Evolutionary conservation across 768 basidiomycete genomes (phyloP), one percentile per base, ranked within the genome.

Genomic region (Amanita subjunquillea): DNA sequence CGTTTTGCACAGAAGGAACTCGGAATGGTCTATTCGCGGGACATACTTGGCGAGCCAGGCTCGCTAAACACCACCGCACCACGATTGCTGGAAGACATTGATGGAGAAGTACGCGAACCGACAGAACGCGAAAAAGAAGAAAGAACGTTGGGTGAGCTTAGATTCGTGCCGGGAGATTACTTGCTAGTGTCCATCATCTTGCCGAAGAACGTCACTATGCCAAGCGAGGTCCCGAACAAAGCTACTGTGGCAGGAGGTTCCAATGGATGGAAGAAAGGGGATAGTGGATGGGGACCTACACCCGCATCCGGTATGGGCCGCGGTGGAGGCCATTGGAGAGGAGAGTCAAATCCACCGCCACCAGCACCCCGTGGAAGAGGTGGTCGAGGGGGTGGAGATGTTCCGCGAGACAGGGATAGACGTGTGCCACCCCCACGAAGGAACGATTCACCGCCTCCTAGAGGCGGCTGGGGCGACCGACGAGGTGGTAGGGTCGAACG

Each of bases 1-100:
- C 77, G 80, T 13, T 86, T 83, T 57, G 70, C 81, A 0, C 77
- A 80, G 63, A 90, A 90, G 68, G 89, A 91, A 40, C 78, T 91
- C 40, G 89, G 89, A 25, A 77, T 77, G 60, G 83, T 91, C 37
- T 86, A 87, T 65, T 87, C 87, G 41, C 82, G 88, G 56, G 90
- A 91, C 67, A 85, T 91, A 57, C 77, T 89, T 2, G 87, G 87
- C 45, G 88, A 89, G 64, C 83, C 85, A 3, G 87, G 87, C 32
- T 66, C 82, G 1, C 63, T 85, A 20, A 71, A 74, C 38, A 64
- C 64, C 12, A 70, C 79, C 5, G 85, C 85, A 0, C 74, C 82
- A 0, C 76, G 83, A 2, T 72, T 89, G 2, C 66, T 82, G 20
- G 77, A 80, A 42, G 83, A 83, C 54, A 53, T 58, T 0, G 74